Conservation (phyloP, 2,329 filamentous ascomycete species). For the Diaporthe sp. region DNA sequence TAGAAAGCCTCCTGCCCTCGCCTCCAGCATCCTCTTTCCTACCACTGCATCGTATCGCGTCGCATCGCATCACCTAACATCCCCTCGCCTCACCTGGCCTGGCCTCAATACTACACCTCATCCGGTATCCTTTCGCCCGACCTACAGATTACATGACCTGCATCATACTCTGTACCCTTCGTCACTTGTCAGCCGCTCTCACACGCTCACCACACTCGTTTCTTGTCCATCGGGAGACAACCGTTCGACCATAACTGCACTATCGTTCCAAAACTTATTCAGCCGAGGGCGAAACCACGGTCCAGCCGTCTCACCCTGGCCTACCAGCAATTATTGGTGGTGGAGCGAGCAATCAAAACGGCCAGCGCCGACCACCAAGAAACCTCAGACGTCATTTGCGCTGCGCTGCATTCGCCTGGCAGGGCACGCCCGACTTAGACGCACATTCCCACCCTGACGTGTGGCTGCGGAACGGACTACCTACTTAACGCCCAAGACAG, state of each 20-base stretch:
- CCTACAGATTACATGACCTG: slow-evolving; percentile 10
- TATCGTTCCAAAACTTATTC: neutral
- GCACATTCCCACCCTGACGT: slow-evolving; percentile 28
- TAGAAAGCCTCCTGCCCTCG: slow-evolving; percentile 25
- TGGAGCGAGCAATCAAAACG: slow-evolving; percentile 42
- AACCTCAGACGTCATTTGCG: slow-evolving; percentile 36
- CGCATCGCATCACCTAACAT: slow-evolving; percentile 12
- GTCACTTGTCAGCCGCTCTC: slow-evolving; percentile 5
- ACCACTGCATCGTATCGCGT: neutral
- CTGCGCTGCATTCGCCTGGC: slow-evolving; percentile 3
- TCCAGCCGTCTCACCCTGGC: slow-evolving; percentile 28
- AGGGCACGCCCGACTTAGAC: neutral
- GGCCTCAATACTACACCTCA: neutral
- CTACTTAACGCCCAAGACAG: slow-evolving; percentile 22
- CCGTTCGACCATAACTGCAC: slow-evolving; percentile 5
- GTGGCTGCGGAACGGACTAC: neutral
- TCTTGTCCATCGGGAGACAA: neutral
- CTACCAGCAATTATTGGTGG: slow-evolving; percentile 35
- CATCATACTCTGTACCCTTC: neutral
- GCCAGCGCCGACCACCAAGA: slow-evolving; percentile 19
- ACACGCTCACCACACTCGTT: slow-evolving; percentile 1
- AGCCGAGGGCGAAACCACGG: slow-evolving; percentile 20
- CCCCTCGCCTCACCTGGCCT: neutral
- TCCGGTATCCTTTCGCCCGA: neutral
- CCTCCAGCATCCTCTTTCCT: neutral